Percentiles rank a stretch among this genome's conserved stretches.
Evolutionary conservation across 202 grass and related monocot genomes (phyloP).

Genomic region (Alloteropsis angusta): DNA sequence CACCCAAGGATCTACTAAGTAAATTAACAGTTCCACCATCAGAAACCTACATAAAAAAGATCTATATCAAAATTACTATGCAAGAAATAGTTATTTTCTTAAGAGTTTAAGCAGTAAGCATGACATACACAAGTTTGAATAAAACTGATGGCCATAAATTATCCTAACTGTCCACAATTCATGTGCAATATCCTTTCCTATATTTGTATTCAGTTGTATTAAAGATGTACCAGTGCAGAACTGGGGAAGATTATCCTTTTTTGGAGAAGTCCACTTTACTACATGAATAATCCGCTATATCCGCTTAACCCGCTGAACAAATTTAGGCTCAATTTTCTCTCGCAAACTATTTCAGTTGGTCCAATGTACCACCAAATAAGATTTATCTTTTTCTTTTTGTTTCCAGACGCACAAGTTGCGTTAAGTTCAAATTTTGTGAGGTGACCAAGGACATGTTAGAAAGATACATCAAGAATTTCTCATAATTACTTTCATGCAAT

Average conservation of each 20-base stretch:
- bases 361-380: not conserved
- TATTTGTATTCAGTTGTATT: not conserved
- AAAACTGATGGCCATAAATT: not conserved
- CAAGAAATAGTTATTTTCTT: not conserved
- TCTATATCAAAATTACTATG: conserved; percentile 2
- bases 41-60: conserved; percentile 55
- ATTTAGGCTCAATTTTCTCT: not conserved
- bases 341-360: not conserved
- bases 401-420: not conserved
- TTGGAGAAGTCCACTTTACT: not conserved
- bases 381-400: not conserved
- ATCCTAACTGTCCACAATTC: not conserved
- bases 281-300: not conserved
- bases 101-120: conserved; percentile 2
- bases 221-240: not conserved
- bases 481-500: not conserved
- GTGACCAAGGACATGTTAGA: not conserved
- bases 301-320: not conserved
- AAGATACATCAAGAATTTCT: not conserved
- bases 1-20: conserved; percentile 74
- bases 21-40: conserved; percentile 85
- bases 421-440: not conserved
- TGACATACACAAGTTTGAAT: not conserved
- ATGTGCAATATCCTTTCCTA: not conserved
- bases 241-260: not conserved